phyloP scores from a whole-genome alignment of 768 basidiomycete species.

The Rossbeevera mucosa region DNA sequence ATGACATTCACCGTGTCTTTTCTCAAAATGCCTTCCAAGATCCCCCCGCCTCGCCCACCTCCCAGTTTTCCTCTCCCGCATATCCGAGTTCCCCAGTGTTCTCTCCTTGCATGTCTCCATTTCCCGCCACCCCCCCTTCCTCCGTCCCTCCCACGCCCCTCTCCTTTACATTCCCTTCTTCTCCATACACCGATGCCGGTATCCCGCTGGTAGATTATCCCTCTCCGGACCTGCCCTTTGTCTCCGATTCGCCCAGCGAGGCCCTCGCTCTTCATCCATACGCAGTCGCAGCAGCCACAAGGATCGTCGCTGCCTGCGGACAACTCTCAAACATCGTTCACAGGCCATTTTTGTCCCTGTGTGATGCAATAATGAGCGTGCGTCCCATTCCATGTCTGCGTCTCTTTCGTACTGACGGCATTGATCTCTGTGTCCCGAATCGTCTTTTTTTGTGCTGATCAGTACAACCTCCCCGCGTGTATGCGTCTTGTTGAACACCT shows the following conservation, averaged over 20 bases:
- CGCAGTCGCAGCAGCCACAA: slow-evolving; percentile 55
- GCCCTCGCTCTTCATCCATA: slow-evolving; percentile 54
- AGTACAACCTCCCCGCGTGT: slow-evolving; percentile 76
- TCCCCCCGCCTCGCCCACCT: slow-evolving; percentile 12
- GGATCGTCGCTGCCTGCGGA: slow-evolving; percentile 64
- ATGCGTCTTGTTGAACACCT: slow-evolving; percentile 70
- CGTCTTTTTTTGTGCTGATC: neutral
- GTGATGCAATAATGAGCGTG: slow-evolving; percentile 69
- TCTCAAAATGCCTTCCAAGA: slow-evolving; percentile 14
- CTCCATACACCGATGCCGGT: neutral
- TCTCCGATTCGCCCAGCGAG: slow-evolving; percentile 46
- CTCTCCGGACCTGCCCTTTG: slow-evolving; percentile 46
- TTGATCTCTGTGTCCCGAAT: neutral
- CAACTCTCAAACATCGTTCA: slow-evolving; percentile 65
- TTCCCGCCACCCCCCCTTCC: slow-evolving; percentile 22
- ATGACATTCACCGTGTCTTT: slow-evolving; percentile 64
- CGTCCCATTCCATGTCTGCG: slow-evolving; percentile 22
- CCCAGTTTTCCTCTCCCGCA: slow-evolving; percentile 15
- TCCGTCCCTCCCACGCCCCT: slow-evolving; percentile 31
- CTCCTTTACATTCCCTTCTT: slow-evolving; percentile 23
- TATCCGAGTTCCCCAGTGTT: slow-evolving; percentile 29
- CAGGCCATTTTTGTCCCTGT: slow-evolving; percentile 63
- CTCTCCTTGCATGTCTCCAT: slow-evolving; percentile 25
- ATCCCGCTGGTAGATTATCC: slow-evolving; percentile 44
- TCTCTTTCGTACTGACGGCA: neutral